phyloP scores from a whole-genome alignment of 2,329 filamentous ascomycete genomes.

The Cladosporium sp. region DNA sequence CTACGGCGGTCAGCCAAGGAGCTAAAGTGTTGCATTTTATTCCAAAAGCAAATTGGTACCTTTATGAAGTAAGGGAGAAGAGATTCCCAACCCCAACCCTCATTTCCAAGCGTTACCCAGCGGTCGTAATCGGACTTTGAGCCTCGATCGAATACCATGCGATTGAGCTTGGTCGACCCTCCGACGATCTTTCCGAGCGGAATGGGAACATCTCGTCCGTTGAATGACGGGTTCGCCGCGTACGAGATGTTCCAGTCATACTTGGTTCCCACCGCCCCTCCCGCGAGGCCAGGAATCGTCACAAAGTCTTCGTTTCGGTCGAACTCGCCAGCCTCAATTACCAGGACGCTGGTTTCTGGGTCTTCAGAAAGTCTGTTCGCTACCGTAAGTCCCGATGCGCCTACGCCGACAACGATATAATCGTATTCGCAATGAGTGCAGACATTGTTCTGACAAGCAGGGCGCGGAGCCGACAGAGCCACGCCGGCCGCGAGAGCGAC shows the following conservation, averaged over 20 bases:
- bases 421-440: slow-evolving; percentile 16
- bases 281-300: not conserved
- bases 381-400: slow-evolving; percentile 24
- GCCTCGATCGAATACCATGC: slow-evolving; percentile 26
- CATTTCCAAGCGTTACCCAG: slow-evolving; percentile 31
- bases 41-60: slow-evolving; percentile 13
- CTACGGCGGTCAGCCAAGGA: not conserved
- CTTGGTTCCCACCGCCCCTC: slow-evolving; percentile 15
- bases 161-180: slow-evolving; percentile 38
- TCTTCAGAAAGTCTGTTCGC: slow-evolving; percentile 24
- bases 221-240: slow-evolving; percentile 28
- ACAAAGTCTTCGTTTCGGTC: slow-evolving; percentile 20
- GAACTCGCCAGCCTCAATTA: slow-evolving; percentile 30
- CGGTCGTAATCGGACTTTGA: slow-evolving; percentile 30
- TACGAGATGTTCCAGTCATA: slow-evolving; percentile 26
- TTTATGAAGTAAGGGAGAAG: slow-evolving; percentile 33
- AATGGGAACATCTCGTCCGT: slow-evolving; percentile 38
- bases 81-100: slow-evolving; percentile 37
- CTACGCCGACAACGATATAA: slow-evolving; percentile 26
- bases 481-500: not conserved
- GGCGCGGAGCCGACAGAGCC: not conserved
- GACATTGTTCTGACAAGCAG: not conserved
- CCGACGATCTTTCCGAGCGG: slow-evolving; percentile 48
- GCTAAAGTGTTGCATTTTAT: not conserved
- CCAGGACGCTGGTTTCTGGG: slow-evolving; percentile 20